Base-by-base conservation (phyloP, 768 basidiomycete species). In the Amyloporia xantha region DNA sequence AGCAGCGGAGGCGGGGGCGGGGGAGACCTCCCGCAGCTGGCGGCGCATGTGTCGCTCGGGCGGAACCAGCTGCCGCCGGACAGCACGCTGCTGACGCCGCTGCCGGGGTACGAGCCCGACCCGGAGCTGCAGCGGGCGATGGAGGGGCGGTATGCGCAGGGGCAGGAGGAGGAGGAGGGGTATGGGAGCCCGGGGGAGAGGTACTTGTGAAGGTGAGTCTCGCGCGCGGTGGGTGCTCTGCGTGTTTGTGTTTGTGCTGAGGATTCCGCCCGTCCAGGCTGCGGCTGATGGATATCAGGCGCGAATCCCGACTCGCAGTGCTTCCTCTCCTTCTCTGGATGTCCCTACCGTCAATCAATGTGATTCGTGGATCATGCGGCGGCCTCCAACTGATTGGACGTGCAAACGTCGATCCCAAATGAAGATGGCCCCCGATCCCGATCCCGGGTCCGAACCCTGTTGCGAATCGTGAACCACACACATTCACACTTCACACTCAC, bases 41-140 rank as follows among this genome's bases (percentile, higher is more conserved):
- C 59, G 11, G 50, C 54, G 41, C 60, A 51, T 47, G 53, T 40
- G 45, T 59, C 48, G 81, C 64, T 86, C 81, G 21, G 84, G 81
- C 59, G 79, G 78, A 24, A 64, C 71, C 3, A 77, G 60, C 50
- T 52, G 66, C 50, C 70, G 76, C 53, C 69, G 73, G 47, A 74
- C 77, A 33, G 73, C 72, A 25, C 72, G 82, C 71, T 88, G 47
- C 68, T 87, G 52, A 86, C 84, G 26, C 83, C 86, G n/a, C 69
- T 85, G 17, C 72, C 79, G 3, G 76, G 80, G 19, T 84, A 45
- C 44, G 44, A 45, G 30, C 44, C 44, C 4, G 44, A 45, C 21
- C 28, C 44, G 28, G 44, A 45, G 5, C n/a, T 45, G 11, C n/a
- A n/a, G 10, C 15, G 23, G 19, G 4, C 27, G 27, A 33, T 45